Base-by-base conservation (phyloP, 805 yeast genomes). In the Pichia gijzeniarum region DNA sequence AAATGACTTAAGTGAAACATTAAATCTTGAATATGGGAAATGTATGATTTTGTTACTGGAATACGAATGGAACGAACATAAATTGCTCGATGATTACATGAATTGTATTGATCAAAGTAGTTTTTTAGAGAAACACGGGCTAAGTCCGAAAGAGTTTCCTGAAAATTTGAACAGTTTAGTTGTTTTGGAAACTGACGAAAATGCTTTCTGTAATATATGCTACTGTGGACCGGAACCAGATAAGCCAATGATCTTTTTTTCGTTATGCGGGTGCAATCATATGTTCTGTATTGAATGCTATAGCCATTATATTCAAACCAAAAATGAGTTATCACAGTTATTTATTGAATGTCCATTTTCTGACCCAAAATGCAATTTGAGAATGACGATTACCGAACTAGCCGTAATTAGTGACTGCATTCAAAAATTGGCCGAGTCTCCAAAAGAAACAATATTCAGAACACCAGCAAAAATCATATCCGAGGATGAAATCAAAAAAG, bases 261-360 rank as follows among this genome's bases (percentile, higher is more conserved):
- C 72, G 3, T 61, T 87, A 14, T 28, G 45, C 16, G 71, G 71
- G 14, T 93, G 98, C 62, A 73, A 71, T 8, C 96, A 91, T 61
- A 69, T 67, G 42, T 84, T 70, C 53, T 93, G 99, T 59, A 53
- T 68, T 2, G 67, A 65, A 12, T 91, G 99, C 61, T 90, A 83
- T 60, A 57, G 65, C 14, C 70, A 70, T 30, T 90, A 87, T 59
- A 65, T 84, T 17, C 56, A 65, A 6, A 76, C 71, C 40, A 70
- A 72, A 45, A 51, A 69, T 46, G 41, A 50, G 68, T 40, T 57
- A 43, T 61, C 61, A 19, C 79, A 79, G 0, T 65, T 62, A 3
- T 57, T 79, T 8, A 76, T 87, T 3, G 67, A 71, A 21, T 91
- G 98, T 58, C 86, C 86, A 6, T 51, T 48, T 38, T 35, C 49